Base-by-base conservation (phyloP, 345 rosid species). In the Aquilaria sinensis region DNA sequence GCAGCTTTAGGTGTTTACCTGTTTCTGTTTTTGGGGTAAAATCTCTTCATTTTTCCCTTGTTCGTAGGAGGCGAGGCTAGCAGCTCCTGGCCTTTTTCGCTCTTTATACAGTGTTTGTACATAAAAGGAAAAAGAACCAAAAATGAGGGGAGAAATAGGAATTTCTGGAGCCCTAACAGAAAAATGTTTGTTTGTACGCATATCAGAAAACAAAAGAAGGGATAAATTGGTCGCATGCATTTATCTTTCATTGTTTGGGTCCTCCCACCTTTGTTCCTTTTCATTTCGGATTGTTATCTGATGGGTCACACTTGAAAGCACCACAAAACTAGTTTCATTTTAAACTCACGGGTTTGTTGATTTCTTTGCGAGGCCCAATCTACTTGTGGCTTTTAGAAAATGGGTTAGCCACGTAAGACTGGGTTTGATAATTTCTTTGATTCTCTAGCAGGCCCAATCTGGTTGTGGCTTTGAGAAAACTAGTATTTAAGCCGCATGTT, bases 101-200 rank as follows among this genome's bases (percentile, higher is more conserved):
- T 48, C 60, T 48, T 50, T 58, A 62, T 75, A 71, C 69, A 72
- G 71, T 74, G 80, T 71, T 33, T 81, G 89, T 83, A 73, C 64
- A 83, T 73, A 77, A 61, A 73, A 51, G 63, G 13, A 43, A 52
- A 31, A 23, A 60, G 50, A 37, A 61, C 64, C 53, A 10, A 15
- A 5, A n/a, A 52, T 37, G 43, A 37, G 43, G 43, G 43, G 43
- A 9, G 45, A 56, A 54, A 54, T 33, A n/a, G 33, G 9, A 58
- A 50, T n/a, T 43, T 51, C 48, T 46, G 61, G 10, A 31, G 31
- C 58, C 66, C 71, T 65, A 66, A 53, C 15, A 47, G 67, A 60
- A 13, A 59, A 56, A 23, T 37, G 43, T 3, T 7, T 37, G 64
- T 52, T 29, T 53, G 52, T 62, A 47, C 50, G 56, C 59, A 60